Base-by-base conservation (phyloP, 2,329 filamentous ascomycete genomes). In the Diaporthe helianthi region DNA sequence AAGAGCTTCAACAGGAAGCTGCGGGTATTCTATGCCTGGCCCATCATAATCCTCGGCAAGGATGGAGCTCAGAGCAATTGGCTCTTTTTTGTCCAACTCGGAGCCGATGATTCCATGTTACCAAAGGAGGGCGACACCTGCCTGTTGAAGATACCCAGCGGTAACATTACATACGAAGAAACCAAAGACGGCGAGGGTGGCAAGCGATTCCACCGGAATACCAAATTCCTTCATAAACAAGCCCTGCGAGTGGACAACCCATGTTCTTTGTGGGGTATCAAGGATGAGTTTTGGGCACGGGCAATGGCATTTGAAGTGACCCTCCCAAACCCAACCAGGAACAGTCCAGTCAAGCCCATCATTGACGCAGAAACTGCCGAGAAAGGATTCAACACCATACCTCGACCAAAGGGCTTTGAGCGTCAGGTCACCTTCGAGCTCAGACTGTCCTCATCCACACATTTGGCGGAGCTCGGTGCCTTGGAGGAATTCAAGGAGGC, bases 111-210 rank as follows among this genome's bases (percentile, higher is more conserved):
- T 9, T 13, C 17, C 2, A 31, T 47, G 60, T 52, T 69, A 0
- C 67, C 67, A 5, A 65, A 58, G 6, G 67, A 65, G 22, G 67
- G 41, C 17, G 67, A 65, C 2, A 10, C 5, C 0, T 69, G 67
- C 49, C n/a, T n/a, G n/a, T n/a, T n/a, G n/a, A n/a, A n/a, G n/a
- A n/a, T n/a, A n/a, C n/a, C n/a, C n/a, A n/a, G n/a, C n/a, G n/a
- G n/a, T n/a, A n/a, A n/a, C n/a, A n/a, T n/a, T n/a, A n/a, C n/a
- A n/a, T n/a, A n/a, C n/a, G n/a, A n/a, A n/a, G n/a, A n/a, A n/a
- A n/a, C n/a, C n/a, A n/a, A n/a, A n/a, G n/a, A n/a, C n/a, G n/a
- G n/a, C n/a, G n/a, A n/a, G n/a, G n/a, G n/a, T n/a, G n/a, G n/a
- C n/a, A n/a, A n/a, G n/a, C n/a, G n/a, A n/a, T n/a, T n/a, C n/a